These are phyloP conservation scores for Boletus tylopilopsis DNA, from an alignment of 768 basidiomycete species.

Conservation along the genomic window DNA sequence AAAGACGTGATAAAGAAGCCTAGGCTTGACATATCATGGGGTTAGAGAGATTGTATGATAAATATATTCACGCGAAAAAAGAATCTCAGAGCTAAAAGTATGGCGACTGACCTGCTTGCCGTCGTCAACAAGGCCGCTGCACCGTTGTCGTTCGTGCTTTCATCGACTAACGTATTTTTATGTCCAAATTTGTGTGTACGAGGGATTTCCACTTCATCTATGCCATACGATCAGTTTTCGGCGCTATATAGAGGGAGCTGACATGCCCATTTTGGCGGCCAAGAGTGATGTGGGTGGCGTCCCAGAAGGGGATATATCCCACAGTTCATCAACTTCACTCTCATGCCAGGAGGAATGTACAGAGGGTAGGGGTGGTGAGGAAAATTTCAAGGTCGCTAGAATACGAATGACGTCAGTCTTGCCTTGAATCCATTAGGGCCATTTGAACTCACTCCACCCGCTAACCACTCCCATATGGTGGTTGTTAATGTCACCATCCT, in stretches of 20 bases:
- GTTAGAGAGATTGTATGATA: slow-evolving; percentile 22
- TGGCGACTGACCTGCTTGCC: slow-evolving; percentile 21
- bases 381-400: slow-evolving; percentile 36
- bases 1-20: slow-evolving; percentile 33
- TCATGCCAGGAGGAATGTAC: slow-evolving; percentile 32
- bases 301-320: slow-evolving; percentile 44
- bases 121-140: slow-evolving; percentile 12
- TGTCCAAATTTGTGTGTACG: slow-evolving; percentile 45
- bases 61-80: slow-evolving; percentile 17
- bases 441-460: slow-evolving; percentile 56
- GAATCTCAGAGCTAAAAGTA: slow-evolving; percentile 11
- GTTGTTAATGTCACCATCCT: slow-evolving; percentile 41
- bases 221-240: slow-evolving; percentile 2
- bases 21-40: slow-evolving; percentile 27
- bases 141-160: not conserved
- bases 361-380: slow-evolving; percentile 38
- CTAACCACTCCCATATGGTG: slow-evolving; percentile 56
- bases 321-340: slow-evolving; percentile 53
- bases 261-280: slow-evolving; percentile 49
- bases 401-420: slow-evolving; percentile 4
- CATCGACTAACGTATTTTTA: slow-evolving; percentile 12
- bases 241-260: not conserved
- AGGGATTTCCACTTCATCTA: slow-evolving; percentile 55
- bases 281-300: slow-evolving; percentile 39
- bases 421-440: not conserved